Conservation (phyloP, 768 basidiomycete genomes). For the Tulasnella sp. region DNA sequence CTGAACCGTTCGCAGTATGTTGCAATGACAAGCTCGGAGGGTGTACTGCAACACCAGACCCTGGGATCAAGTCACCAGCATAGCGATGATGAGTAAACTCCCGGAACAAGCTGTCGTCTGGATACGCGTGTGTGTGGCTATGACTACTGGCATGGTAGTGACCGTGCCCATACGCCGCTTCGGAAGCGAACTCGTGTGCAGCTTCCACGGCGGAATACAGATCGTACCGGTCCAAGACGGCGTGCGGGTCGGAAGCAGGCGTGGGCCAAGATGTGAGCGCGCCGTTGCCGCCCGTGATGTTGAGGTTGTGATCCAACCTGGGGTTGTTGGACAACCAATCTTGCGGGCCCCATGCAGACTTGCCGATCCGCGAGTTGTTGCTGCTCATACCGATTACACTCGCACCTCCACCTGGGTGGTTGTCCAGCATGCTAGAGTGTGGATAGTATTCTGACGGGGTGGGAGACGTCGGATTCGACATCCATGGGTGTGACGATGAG, state of each 20-base stretch:
- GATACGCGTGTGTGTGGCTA: constrained; percentile 11
- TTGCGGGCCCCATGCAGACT: constrained; percentile 19
- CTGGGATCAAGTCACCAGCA: constrained; percentile 20
- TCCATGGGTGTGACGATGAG: constrained; percentile 10
- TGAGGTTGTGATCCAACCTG: constrained; percentile 7
- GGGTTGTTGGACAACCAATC: constrained; percentile 19
- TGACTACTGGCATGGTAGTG: constrained; percentile 6
- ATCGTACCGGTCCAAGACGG: constrained; percentile 20
- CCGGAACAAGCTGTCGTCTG: constrained; percentile 7
- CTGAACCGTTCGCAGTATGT: not conserved
- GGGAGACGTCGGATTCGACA: constrained; percentile 14
- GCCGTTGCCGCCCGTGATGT: constrained; percentile 6
- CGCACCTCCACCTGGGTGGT: not conserved
- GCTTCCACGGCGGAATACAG: constrained; percentile 19
- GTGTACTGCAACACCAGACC: constrained; percentile 16
- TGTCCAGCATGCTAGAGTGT: not conserved
- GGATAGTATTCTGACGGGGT: constrained; percentile 10
- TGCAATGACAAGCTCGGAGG: constrained; percentile 4
- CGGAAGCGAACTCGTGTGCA: constrained; percentile 20
- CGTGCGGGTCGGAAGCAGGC: constrained; percentile 11
- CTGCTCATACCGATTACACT: not conserved
- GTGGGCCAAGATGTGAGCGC: constrained; percentile 12
- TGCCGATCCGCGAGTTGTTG: constrained; percentile 13
- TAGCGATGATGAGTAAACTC: constrained; percentile 21
- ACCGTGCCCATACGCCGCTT: constrained; percentile 12